Evolutionary conservation across 2,329 filamentous ascomycete genomes (phyloP), one percentile per base, ranked within the genome.

Genomic region (Ophiostoma angusticollis): DNA sequence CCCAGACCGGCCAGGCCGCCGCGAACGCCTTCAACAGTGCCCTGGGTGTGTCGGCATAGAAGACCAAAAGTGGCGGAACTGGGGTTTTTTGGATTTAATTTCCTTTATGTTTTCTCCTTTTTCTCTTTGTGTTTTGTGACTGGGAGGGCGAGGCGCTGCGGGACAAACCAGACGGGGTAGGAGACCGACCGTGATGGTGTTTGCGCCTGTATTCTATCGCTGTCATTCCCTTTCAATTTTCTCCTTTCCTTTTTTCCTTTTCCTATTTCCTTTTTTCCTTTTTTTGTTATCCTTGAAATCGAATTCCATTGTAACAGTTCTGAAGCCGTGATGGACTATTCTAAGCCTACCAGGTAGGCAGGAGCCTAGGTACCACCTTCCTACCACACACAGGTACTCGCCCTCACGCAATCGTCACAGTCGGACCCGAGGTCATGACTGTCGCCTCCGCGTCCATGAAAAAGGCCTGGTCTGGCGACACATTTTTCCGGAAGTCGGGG

Each of bases 11-110:
- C 31, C 57, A 60, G 54, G 57, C 54, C 21, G 58, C 59, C 6
- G 58, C 58, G 9, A 53, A 58, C 44, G 57, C 58, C 8, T 61
- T 62, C 41, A 61, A 61, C 51, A 50, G 52, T 12, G 58, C 55
- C n/a, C 49, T 61, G 18, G 59, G 58, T 19, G 57, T 55, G 24
- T 57, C 47, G 36, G 42, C 36, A 16, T 44, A 37, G 28, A 29
- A 3, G 27, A 13, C 19, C 3, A 4, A 31, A 31, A 22, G 30
- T 16, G 21, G 14, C 7, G 17, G 11, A 31, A n/a, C n/a, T n/a
- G n/a, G n/a, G n/a, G n/a, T n/a, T n/a, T n/a, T n/a, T n/a, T 31
- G 29, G 12, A 28, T 7, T 13, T n/a, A 28, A 13, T 30, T 13
- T 13, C n/a, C 28, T 19, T 31, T 12, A 19, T 16, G 29, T 7